Conservation (phyloP, 768 basidiomycete species). For the Suillus subalutaceus region DNA sequence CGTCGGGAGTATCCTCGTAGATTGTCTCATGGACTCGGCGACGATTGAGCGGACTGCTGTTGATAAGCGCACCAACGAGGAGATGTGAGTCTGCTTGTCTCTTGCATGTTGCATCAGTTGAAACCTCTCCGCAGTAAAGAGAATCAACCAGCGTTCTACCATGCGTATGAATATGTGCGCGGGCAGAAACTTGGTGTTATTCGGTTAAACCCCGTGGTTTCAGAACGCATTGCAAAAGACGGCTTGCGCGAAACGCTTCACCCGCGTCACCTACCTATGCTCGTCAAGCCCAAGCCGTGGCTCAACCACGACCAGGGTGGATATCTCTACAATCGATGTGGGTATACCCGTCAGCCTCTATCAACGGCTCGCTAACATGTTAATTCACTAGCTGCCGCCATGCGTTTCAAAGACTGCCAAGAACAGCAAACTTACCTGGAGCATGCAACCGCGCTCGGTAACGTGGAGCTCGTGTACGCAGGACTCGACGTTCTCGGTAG, state of each 20-base stretch:
- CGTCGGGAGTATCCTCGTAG: conserved; percentile 82
- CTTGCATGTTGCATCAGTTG: conserved; percentile 9
- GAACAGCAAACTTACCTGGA: conserved; percentile 83
- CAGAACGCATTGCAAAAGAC: conserved; percentile 78
- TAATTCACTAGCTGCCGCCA: conserved; percentile 55
- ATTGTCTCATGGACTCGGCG: conserved; percentile 84
- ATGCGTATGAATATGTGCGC: conserved; percentile 91
- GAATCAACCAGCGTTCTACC: conserved; percentile 87
- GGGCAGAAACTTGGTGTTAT: conserved; percentile 94
- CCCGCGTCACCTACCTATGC: conserved; percentile 95
- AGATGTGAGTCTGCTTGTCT: conserved; percentile 50
- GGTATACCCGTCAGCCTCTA: conserved; percentile 23
- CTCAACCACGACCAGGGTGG: conserved; percentile 74
- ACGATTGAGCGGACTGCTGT: conserved; percentile 64
- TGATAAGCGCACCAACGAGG: conserved; percentile 61
- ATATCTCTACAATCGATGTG: conserved; percentile 80
- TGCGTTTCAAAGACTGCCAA: conserved; percentile 90
- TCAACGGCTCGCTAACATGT: conserved; percentile 7
- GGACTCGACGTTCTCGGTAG: conserved; percentile 88
- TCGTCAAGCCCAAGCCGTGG: conserved; percentile 91
- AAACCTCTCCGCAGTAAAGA: conserved; percentile 54
- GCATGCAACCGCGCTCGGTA: conserved; percentile 70
- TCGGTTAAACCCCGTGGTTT: conserved; percentile 79
- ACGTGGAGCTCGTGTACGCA: conserved; percentile 83
- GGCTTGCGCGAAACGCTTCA: conserved; percentile 71